A percentile compares a stretch with the other conserved stretches of the same genome.
phyloP scores from a whole-genome alignment of 1,284 basidiomycete species.

The Laetiporus sulphureus region DNA sequence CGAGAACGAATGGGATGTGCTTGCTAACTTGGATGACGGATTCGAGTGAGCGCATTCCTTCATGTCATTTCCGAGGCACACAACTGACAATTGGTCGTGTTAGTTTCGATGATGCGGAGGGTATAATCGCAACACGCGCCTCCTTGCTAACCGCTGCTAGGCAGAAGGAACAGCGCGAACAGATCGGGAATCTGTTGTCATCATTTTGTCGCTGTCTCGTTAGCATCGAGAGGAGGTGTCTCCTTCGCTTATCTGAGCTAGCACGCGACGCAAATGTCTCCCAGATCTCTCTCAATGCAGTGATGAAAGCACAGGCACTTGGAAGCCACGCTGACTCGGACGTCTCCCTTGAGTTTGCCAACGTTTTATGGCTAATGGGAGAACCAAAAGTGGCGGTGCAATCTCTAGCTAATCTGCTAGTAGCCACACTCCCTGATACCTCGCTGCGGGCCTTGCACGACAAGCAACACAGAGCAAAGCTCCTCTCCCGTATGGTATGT shows the following conservation, averaged over 20 bases:
- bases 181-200: conserved; percentile 64
- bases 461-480: conserved; percentile 34
- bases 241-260: conserved; percentile 68
- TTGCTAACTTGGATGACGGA: conserved; percentile 42
- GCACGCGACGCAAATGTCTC: conserved; percentile 67
- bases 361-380: conserved; percentile 84
- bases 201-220: conserved; percentile 48
- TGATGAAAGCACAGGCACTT: conserved; percentile 69
- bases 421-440: conserved; percentile 10
- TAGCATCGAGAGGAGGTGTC: conserved; percentile 62
- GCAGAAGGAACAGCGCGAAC: conserved; percentile 58
- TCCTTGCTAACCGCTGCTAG: conserved; percentile 72
- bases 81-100: not conserved
- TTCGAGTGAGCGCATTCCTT: conserved; percentile 53
- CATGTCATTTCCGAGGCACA: conserved; percentile 7
- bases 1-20: conserved; percentile 31
- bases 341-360: conserved; percentile 78
- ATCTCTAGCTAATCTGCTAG: conserved; percentile 51
- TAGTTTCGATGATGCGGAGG: conserved; percentile 76
- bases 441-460: conserved; percentile 9
- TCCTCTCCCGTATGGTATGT: conserved; percentile 58
- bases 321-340: conserved; percentile 42
- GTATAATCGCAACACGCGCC: conserved; percentile 75
- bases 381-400: conserved; percentile 84
- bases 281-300: conserved; percentile 84